These are phyloP conservation scores for Irpex rosettiformis DNA, from an alignment of 1,284 basidiomycete genomes.

Conservation along the genomic window DNA sequence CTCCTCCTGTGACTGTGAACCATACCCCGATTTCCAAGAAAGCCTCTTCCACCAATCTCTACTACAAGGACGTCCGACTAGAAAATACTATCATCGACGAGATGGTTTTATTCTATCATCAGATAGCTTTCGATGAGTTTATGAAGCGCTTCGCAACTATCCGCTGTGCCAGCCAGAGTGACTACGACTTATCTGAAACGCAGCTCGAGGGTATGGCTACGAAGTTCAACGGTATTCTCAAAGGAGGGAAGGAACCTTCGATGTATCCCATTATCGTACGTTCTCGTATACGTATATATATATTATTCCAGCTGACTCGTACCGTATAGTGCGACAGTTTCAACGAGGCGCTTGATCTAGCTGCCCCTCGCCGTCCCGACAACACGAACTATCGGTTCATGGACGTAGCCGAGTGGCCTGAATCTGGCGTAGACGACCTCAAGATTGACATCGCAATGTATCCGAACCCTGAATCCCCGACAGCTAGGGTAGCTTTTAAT, in stretches of 20 bases:
- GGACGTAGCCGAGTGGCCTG: background rate
- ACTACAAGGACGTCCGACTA: background rate
- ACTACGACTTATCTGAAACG: background rate
- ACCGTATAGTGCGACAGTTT: background rate
- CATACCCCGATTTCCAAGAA: background rate
- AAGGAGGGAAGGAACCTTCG: background rate
- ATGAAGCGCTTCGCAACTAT: background rate
- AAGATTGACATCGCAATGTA: background rate
- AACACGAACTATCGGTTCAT: background rate
- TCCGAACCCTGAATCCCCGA: background rate
- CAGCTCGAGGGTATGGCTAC: background rate
- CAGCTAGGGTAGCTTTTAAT: background rate
- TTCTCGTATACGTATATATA: background rate
- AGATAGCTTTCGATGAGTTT: background rate
- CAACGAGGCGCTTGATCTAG: background rate
- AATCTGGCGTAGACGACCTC: background rate
- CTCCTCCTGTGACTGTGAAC: no score
- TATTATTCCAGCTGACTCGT: background rate
- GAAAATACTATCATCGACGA: background rate
- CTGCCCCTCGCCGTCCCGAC: no score
- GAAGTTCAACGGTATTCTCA: background rate
- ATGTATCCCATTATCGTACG: background rate
- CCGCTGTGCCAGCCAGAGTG: no score
- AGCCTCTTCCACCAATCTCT: background rate
- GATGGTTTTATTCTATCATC: background rate